A percentile compares a stretch with the other conserved stretches of the same genome.
Conservation (phyloP, 768 basidiomycete genomes). For the Collybia sp. region DNA sequence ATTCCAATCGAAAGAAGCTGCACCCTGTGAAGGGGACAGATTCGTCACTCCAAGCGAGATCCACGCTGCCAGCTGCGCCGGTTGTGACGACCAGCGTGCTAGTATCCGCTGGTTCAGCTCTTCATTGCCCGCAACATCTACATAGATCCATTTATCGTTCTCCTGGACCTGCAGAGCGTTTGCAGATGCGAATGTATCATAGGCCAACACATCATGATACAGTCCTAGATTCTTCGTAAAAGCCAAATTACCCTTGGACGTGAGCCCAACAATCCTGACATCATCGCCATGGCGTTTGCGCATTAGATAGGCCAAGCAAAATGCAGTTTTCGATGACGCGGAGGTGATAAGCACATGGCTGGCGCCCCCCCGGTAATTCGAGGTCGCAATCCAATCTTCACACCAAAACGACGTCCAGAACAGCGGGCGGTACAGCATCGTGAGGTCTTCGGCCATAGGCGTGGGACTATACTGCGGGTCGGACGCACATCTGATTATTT, state of each 20-base stretch:
- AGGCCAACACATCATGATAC: conserved; percentile 54
- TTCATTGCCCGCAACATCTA: conserved; percentile 61
- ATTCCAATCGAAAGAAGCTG: conserved; percentile 29
- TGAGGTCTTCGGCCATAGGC: conserved; percentile 49
- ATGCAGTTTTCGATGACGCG: conserved; percentile 70
- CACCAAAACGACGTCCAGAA: conserved; percentile 79
- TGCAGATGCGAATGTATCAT: conserved; percentile 37
- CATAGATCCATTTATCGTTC: conserved; percentile 46
- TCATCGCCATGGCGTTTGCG: conserved; percentile 33
- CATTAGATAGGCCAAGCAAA: conserved; percentile 61
- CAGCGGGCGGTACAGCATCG: conserved; percentile 68
- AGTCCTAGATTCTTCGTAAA: conserved; percentile 53
- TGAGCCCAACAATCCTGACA: conserved; percentile 51
- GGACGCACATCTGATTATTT: conserved; percentile 51
- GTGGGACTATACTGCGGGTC: conserved; percentile 52
- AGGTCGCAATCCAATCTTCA: conserved; percentile 60
- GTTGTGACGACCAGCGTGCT: conserved; percentile 34
- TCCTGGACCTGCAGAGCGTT: conserved; percentile 20
- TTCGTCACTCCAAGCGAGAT: conserved; percentile 56
- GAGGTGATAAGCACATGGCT: conserved; percentile 55
- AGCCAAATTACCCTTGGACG: conserved; percentile 46
- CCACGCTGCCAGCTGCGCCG: conserved; percentile 30
- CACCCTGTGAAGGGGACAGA: conserved; percentile 37
- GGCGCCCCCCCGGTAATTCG: conserved; percentile 44
- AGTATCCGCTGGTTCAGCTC: conserved; percentile 40